These are phyloP conservation scores for Ilyonectria robusta DNA, from an alignment of 2,329 filamentous ascomycete genomes.

Conservation along the genomic window DNA sequence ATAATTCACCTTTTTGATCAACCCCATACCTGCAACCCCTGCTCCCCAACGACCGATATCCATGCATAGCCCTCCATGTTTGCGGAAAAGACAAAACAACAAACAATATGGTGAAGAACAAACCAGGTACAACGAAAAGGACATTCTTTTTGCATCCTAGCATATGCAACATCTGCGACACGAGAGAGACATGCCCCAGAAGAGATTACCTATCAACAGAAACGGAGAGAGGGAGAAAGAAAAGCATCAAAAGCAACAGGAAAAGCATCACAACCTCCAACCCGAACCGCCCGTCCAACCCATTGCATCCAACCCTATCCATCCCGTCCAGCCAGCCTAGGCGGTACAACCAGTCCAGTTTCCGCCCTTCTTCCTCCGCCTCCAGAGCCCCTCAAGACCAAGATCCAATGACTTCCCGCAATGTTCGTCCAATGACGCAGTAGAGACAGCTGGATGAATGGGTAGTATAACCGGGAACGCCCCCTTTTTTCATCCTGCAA, in stretches of 20 bases:
- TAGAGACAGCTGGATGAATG: constrained; percentile 22
- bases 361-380: neutral
- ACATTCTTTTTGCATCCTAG: constrained; percentile 33
- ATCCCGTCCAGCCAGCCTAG: constrained; percentile 19
- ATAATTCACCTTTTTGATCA: neutral
- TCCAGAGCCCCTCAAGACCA: constrained; percentile 4
- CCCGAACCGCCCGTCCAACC: constrained; percentile 26
- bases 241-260: constrained; percentile 15
- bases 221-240: constrained; percentile 7
- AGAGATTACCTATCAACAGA: constrained; percentile 36
- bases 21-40: neutral
- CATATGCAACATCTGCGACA: constrained; percentile 35
- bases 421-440: constrained; percentile 4
- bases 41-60: neutral
- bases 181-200: constrained; percentile 29
- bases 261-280: constrained; percentile 39
- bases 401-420: neutral
- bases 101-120: neutral
- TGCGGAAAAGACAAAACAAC: constrained; percentile 1
- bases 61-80: constrained; percentile 2
- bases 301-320: constrained; percentile 20
- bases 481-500: neutral
- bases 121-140: constrained; percentile 2
- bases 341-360: constrained; percentile 12
- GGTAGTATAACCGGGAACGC: neutral